A percentile compares a stretch with the other conserved stretches of the same genome.
phyloP scores from a whole-genome alignment of 371 early-diverging fungal genomes.

The Umbelopsis sp. region DNA sequence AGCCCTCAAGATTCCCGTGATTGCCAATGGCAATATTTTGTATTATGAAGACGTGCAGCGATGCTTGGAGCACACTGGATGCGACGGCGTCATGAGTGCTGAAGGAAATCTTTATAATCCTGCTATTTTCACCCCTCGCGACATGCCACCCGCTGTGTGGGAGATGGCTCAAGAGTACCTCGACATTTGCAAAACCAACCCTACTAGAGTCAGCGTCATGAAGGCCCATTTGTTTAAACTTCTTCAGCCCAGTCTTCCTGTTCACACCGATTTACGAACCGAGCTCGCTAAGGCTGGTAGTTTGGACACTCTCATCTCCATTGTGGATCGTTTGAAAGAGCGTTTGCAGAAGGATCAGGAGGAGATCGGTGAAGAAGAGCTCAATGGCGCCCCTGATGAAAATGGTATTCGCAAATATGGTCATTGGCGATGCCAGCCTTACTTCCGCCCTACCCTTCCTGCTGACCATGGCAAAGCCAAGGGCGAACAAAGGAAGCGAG shows the following conservation, averaged over 20 bases:
- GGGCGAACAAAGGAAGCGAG: conserved; percentile 25
- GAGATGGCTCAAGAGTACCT: conserved; percentile 88
- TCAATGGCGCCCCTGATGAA: conserved; percentile 52
- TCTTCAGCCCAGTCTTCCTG: conserved; percentile 77
- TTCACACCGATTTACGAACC: conserved; percentile 81
- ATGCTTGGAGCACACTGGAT: conserved; percentile 91
- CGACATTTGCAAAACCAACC: conserved; percentile 66
- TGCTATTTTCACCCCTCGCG: conserved; percentile 72
- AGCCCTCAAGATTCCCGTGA: conserved; percentile 87
- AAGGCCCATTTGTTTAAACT: conserved; percentile 95
- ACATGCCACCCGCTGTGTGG: conserved; percentile 64
- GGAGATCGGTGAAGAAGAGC: conserved; percentile 24
- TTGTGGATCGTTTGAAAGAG: conserved; percentile 64
- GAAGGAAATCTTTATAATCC: conserved; percentile 96
- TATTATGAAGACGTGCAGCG: conserved; percentile 87
- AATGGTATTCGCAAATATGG: conserved; percentile 71
- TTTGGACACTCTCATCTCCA: conserved; percentile 62
- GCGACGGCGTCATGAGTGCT: conserved; percentile 97
- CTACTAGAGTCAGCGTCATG: conserved; percentile 66
- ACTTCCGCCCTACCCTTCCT: conserved; percentile 65
- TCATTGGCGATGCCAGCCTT: conserved; percentile 74
- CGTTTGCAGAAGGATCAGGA: conserved; percentile 47
- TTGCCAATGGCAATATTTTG: conserved; percentile 98
- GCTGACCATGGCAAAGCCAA: conserved; percentile 31
- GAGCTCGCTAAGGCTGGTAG: conserved; percentile 65